phyloP scores from a whole-genome alignment of 257 asterid genomes.

The Paulownia fortunei region DNA sequence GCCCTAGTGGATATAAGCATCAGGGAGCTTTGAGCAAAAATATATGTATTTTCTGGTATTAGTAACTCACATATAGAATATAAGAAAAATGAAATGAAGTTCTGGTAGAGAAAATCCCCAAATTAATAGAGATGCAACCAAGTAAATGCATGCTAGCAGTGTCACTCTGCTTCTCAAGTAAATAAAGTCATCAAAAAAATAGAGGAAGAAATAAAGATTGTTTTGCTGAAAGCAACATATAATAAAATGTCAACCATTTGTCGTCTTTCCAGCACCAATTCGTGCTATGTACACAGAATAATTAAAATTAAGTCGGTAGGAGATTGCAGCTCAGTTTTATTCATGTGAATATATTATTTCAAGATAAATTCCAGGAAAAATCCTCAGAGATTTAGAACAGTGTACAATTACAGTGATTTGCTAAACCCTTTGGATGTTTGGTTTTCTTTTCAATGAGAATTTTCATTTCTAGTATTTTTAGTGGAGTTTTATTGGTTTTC shows the following conservation, averaged over 20 bases:
- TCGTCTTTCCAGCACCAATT: background rate
- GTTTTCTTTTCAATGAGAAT: too few relatives aligned
- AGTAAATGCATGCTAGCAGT: background rate
- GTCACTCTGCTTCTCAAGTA: background rate
- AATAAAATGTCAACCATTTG: background rate
- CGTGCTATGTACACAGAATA: background rate
- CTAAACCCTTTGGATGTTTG: background rate
- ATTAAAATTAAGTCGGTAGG: background rate
- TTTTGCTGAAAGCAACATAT: background rate
- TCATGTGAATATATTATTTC: background rate
- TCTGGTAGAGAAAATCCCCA: background rate
- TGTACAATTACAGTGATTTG: background rate
- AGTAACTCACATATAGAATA: background rate
- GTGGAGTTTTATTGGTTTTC: too few relatives aligned
- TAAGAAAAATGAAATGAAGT: background rate
- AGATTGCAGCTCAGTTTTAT: slow-evolving; percentile 5
- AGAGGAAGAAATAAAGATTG: background rate
- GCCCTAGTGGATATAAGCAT: background rate
- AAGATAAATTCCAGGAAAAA: background rate
- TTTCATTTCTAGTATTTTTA: too few relatives aligned
- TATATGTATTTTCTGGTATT: background rate
- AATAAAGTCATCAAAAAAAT: background rate
- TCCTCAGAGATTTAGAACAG: background rate
- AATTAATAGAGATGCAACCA: background rate
- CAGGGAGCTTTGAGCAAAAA: slow-evolving; percentile 15